Conservation (phyloP, 306 rosid species). For the cucumber (Cucumis sativus) region Cucumber_9930_V3 NC_026657.2:29136501-29137000, state of each 20-base stretch:
- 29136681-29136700: slow-evolving; percentile 58
- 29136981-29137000: not conserved
- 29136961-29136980: not conserved
- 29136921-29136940: slow-evolving; percentile 26
- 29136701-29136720: slow-evolving; percentile 23
- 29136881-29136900: slow-evolving; percentile 15
- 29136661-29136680: slow-evolving; percentile 20
- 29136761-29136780: not conserved
- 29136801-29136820: not conserved
- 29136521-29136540: slow-evolving; percentile 54
- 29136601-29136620: slow-evolving; percentile 25
- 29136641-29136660: slow-evolving; percentile 6
- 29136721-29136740: slow-evolving; percentile 22
- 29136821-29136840: not conserved
- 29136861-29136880: slow-evolving; percentile 7
- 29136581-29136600: slow-evolving; percentile 13
- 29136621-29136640: slow-evolving; percentile 29
- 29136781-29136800: not conserved
- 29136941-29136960: slow-evolving; percentile 16
- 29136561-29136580: not conserved
- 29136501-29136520: slow-evolving; percentile 47
- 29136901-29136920: slow-evolving; percentile 48
- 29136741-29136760: slow-evolving; percentile 26
- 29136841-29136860: slow-evolving; percentile 11
- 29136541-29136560: slow-evolving; percentile 11